phyloP scores from a whole-genome alignment of 257 asterid genomes.

The Datura wrightii region DNA sequence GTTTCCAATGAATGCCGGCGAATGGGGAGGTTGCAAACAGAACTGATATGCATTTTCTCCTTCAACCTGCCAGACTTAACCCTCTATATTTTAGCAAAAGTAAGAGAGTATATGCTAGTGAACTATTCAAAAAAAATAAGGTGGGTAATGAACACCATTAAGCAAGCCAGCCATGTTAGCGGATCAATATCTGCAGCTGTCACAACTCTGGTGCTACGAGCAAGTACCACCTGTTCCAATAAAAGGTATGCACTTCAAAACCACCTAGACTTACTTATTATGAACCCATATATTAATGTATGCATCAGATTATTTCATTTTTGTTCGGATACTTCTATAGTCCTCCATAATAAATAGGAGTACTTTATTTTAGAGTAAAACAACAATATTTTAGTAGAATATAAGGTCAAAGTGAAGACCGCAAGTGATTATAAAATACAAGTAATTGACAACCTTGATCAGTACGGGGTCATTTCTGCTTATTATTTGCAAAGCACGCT shows the following conservation, averaged over 20 bases:
- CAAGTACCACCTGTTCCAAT: constrained; percentile 79
- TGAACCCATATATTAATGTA: not conserved
- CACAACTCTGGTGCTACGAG: constrained; percentile 89
- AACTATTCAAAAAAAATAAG: constrained; percentile 15
- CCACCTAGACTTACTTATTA: not conserved
- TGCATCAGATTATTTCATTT: constrained; percentile 5
- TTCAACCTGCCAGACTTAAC: constrained; percentile 59
- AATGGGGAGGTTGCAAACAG: constrained; percentile 88
- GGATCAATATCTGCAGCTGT: constrained; percentile 79
- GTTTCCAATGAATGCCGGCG: constrained; percentile 95
- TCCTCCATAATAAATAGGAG: not conserved
- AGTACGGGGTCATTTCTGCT: constrained; percentile 57
- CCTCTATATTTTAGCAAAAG: not conserved
- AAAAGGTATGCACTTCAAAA: constrained; percentile 22
- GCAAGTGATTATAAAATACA: constrained; percentile 2
- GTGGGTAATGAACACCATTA: constrained; percentile 59
- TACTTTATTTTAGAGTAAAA: constrained; percentile 16
- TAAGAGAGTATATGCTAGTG: not conserved
- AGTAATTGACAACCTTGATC: constrained; percentile 60
- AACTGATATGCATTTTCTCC: constrained; percentile 86
- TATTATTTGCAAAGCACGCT: constrained; percentile 74
- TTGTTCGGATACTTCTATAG: not conserved
- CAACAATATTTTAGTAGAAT: not conserved
- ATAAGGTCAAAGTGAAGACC: constrained; percentile 7
- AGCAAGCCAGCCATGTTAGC: constrained; percentile 71